Evolutionary conservation across 495 filamentous ascomycete genomes (phyloP), one percentile per base, ranked within the genome.

Genomic region (Rostrohypoxylon terebratum): DNA sequence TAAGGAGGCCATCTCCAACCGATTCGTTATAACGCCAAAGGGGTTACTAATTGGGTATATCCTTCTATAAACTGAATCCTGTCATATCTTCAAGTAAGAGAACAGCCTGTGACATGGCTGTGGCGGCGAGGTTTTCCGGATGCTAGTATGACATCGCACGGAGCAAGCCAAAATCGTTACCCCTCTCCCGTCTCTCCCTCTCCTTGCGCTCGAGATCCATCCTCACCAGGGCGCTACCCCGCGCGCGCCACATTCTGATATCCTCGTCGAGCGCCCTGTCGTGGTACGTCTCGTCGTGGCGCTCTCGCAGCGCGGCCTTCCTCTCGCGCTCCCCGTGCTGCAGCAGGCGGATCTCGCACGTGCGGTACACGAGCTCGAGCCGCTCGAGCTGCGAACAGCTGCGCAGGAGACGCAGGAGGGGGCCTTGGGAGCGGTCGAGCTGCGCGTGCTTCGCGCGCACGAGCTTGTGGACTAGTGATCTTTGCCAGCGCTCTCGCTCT

Each of bases 401-500:
- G 4, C 68, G 60, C n/a, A 20, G 4, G 4, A n/a, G 33, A 4
- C 44, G 25, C 2, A 61, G 44, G 23, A 34, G 0, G 8, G 62
- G 25, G n/a, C 20, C 9, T 20, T 66, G 61, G 21, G n/a, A 14
- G 44, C 20, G 10, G 44, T 57, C 14, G 1, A 71, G 68, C 10
- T 20, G 61, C 38, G 1, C 28, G 62, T 71, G 36, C 47, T 71
- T 66, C 13, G 10, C 55, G 18, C 3, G 55, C 11, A 64, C 53
- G 2, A 69, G 66, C 14, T 20, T 8, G 2, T 7, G 4, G 0
- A 64, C 44, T 2, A 69, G 59, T 3, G 3, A 4, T 3, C 14
- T 11, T 42, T 69, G 67, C 59, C 59, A 69, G 2, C 2, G 8
- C 0, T 42, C 4, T 0, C n/a, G 53, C 4, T 63, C 34, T 5